Evolutionary conservation across 2,329 filamentous ascomycete species (phyloP), one percentile per base, ranked within the genome.

Genomic region (Fonsecaea pugnacius): DNA sequence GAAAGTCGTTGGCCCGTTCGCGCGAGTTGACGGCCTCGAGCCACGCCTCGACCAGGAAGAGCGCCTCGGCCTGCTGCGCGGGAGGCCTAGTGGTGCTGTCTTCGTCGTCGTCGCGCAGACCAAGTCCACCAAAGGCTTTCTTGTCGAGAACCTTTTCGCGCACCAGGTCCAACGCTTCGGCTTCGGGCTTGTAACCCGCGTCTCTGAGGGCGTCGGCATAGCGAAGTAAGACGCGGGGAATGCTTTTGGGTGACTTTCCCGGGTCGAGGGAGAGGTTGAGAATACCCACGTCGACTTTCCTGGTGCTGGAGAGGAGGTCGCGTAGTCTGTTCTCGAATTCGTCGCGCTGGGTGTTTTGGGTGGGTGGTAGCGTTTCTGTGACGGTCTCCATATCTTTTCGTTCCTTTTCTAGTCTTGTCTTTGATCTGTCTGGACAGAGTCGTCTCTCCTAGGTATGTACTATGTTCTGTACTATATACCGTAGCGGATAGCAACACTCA

Each of bases 11-110:
- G 14, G 60, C 50, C 35, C 56, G 57, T 43, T 75, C 73, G 4
- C 59, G 62, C 1, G 72, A 74, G 53, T 74, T 75, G 8, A 75
- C 65, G 1, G 73, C 63, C 51, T 73, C 71, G 9, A 75, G 63
- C 72, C 71, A 75, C 8, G 72, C 70, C 5, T 70, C 69, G 3
- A 70, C 63, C 14, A 74, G 65, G 60, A 75, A 74, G 1, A 72
- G 12, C 14, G 71, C 67, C 35, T 74, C 70, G 0, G 63, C 61
- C 54, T 70, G 60, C 38, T 72, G 63, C 10, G 48, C 9, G 8
- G 40, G 18, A 36, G 27, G 4, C 27, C 4, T 30, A 5, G 48
- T 32, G 4, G 50, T 32, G n/a, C 33, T 24, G 3, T 50, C 33
- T 24, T 30, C 35, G 32, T 52, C n/a, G 7, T 43, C 46, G 27